Conservation (phyloP, 768 basidiomycete genomes). For the Lactifluus subvellereus region DNA sequence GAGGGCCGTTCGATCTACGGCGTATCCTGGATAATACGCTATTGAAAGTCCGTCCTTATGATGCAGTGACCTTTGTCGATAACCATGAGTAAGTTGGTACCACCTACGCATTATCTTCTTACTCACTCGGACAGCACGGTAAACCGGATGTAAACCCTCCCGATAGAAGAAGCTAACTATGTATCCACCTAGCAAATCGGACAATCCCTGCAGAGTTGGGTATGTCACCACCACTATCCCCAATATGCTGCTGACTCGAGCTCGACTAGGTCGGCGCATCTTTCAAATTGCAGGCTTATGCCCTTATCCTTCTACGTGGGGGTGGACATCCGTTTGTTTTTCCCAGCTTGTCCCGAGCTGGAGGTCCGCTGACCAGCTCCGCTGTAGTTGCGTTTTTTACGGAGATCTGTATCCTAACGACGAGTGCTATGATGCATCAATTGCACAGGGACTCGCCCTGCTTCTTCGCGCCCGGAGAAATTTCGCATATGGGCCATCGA, state of each 20-base stretch:
- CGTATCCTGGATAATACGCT: slow-evolving; percentile 66
- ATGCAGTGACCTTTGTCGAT: slow-evolving; percentile 87
- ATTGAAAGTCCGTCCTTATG: slow-evolving; percentile 59
- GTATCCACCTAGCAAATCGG: slow-evolving; percentile 48
- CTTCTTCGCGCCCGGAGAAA: slow-evolving; percentile 58
- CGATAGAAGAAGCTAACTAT: background rate
- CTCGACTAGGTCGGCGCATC: slow-evolving; percentile 49
- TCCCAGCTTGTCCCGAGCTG: background rate
- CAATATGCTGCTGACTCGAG: background rate
- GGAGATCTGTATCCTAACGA: slow-evolving; percentile 72
- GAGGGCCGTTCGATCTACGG: slow-evolving; percentile 71
- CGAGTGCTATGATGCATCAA: slow-evolving; percentile 55
- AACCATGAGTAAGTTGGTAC: slow-evolving; percentile 70
- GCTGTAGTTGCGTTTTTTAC: slow-evolving; percentile 74
- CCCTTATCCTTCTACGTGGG: slow-evolving; percentile 66
- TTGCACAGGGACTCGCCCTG: slow-evolving; percentile 44
- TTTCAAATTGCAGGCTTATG: slow-evolving; percentile 81
- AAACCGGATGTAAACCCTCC: slow-evolving; percentile 23
- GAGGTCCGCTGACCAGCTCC: background rate
- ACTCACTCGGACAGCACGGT: slow-evolving; percentile 49
- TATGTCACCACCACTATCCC: slow-evolving; percentile 31
- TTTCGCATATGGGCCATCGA: slow-evolving; percentile 59
- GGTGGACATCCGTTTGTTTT: slow-evolving; percentile 66
- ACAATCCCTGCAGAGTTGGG: slow-evolving; percentile 81
- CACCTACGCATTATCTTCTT: slow-evolving; percentile 5